Base-by-base conservation (phyloP, 2,329 filamentous ascomycete genomes). In the Lecanoromycetidae sp. region DNA sequence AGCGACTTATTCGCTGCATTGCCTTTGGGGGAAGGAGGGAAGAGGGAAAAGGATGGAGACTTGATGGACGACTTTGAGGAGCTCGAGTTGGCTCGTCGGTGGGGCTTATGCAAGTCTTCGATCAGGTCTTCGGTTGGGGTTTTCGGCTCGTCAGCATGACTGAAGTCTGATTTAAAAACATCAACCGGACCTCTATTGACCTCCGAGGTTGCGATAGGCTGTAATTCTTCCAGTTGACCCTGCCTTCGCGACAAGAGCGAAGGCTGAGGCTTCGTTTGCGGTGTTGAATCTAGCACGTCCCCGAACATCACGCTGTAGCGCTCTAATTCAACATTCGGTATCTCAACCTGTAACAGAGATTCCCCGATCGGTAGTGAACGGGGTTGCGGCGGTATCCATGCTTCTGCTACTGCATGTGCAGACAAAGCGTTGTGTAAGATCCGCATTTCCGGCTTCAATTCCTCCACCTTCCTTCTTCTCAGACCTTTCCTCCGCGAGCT, bases 251-350 rank as follows among this genome's bases (percentile, higher is more conserved):
- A 71, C 22, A 80, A 63, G 6, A 80, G 64, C 10, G 48, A 45
- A 34, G 45, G 35, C 20, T 45, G 39, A n/a, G n/a, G 36, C 22
- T 46, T 40, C 9, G 13, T 29, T 29, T 38, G 44, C 27, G n/a
- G 6, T 23, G 26, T 25, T 5, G 35, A 20, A 15, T 40, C 13
- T 15, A 94, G 67, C 5, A 95, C 71, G 30, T 76, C 76, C 46
- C 81, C 79, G 59, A 96, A 95, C 88, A 95, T 95, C 54, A 95
- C 76, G 56, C 87, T 94, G 57, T 94, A 96, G 40, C 90, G 73
- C 61, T 95, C 90, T 72, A 96, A 72, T 52, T 82, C 78, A 46
- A 84, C 74, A 41, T 76, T 75, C 1, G 90, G 88, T 48, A 95
- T 91, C 44, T 88, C 78, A 13, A 95, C 74, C 56, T 87, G 73